A percentile compares a stretch with the other conserved stretches of the same genome.
phyloP scores from a whole-genome alignment of 192 early-diverging fungal genomes.

The Coemansia sp. region DNA sequence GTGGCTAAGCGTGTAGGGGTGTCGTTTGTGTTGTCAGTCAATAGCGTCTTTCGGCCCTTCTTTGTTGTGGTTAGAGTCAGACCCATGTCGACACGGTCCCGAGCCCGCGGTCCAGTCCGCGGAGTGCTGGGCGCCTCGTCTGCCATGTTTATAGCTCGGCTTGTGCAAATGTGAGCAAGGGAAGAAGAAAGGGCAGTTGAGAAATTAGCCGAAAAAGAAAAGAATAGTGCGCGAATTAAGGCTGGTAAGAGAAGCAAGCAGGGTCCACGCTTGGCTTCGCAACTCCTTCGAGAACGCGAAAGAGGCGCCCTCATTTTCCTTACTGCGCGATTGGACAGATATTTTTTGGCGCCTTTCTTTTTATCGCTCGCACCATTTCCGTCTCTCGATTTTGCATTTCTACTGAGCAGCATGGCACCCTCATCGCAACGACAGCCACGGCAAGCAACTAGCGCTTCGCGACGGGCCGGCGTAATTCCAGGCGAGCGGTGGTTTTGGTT shows the following conservation, averaged over 20 bases:
- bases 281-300: constrained; percentile 4
- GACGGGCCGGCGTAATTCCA: constrained; percentile 17
- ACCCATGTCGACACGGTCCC: constrained; percentile 48
- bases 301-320: constrained; percentile 7
- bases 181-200: neutral
- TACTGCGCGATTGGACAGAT: neutral
- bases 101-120: constrained; percentile 11
- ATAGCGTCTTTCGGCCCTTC: constrained; percentile 35
- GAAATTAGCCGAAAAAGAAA: neutral
- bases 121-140: constrained; percentile 20
- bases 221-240: neutral
- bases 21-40: constrained; percentile 26
- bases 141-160: constrained; percentile 2
- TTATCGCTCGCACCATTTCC: neutral
- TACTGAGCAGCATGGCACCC: constrained; percentile 8
- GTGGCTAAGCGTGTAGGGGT: constrained; percentile 25
- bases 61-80: constrained; percentile 40
- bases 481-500: constrained; percentile 44
- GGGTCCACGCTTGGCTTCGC: neutral
- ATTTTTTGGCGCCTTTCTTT: neutral
- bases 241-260: no score
- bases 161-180: neutral
- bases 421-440: neutral
- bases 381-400: constrained; percentile 2
- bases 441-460: neutral